phyloP scores from a whole-genome alignment of 441 rosid genomes.

The Gossypium davidsonii region DNA sequence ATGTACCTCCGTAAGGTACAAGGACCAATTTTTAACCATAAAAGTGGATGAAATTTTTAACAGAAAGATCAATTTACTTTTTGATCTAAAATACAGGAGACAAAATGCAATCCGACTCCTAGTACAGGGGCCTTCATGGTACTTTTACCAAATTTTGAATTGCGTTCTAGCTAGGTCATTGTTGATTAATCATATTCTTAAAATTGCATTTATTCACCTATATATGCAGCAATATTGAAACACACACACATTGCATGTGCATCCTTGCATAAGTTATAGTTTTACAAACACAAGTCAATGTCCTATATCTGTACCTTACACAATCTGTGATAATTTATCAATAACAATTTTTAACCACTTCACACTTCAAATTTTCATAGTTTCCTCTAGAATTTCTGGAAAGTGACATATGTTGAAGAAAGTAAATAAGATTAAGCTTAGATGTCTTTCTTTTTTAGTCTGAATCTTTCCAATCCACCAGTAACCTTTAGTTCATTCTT shows the following conservation, averaged over 20 bases:
- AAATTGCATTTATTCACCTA: background rate
- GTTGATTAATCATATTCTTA: background rate
- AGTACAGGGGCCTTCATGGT: no score
- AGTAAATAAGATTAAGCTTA: background rate
- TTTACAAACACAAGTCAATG: background rate
- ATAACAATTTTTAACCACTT: background rate
- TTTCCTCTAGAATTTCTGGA: background rate
- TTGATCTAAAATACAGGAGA: no score
- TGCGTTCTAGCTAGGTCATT: background rate
- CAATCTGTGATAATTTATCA: no score
- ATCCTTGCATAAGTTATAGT: background rate
- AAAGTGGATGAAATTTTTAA: no score
- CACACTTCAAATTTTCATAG: background rate
- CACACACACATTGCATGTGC: background rate
- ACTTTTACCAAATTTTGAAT: background rate
- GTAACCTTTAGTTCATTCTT: background rate
- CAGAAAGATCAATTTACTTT: no score
- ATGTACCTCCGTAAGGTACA: no score
- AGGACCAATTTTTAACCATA: no score
- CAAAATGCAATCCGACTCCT: no score
- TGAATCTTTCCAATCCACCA: background rate
- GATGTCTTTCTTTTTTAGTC: background rate
- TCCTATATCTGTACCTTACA: background rate
- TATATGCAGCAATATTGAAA: background rate
- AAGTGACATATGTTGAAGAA: background rate